Evolutionary conservation across 2,329 filamentous ascomycete species (phyloP), one percentile per base, ranked within the genome.

Genomic region (Trichoderma afroharzianum): DNA sequence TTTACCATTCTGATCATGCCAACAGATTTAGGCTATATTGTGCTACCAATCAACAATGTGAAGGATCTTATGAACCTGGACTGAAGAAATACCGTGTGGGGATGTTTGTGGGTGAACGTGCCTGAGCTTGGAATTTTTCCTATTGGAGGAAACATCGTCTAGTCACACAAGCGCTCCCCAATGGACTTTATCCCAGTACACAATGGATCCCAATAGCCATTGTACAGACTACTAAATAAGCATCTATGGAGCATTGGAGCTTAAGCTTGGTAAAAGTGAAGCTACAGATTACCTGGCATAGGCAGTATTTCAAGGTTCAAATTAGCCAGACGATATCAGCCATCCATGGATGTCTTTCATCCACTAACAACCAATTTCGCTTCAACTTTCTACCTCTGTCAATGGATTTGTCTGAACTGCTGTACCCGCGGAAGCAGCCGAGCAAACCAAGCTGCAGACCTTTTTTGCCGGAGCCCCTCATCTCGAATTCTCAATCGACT

Each of bases 381-480:
- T 53, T 53, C 11, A 53, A 2, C 39, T 53, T 21, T 50, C 21
- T 53, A 53, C n/a, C n/a, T 24, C 11, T 24, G n/a, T 53, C 47
- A 24, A 14, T 21, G 11, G 4, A 53, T 53, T 24, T 53, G 47
- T 53, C 47, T 24, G 11, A 53, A 7, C 5, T 53, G 47, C 21
- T 12, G 24, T 24, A 53, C 47, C 47, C 2, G 11, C 14, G 4
- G 28, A 26, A 33, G 28, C 7, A 36, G 28, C 32, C 24, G 21
- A 67, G 50, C 18, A 12, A 43, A 8, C 12, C 47, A 26, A 68
- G 15, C 33, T 47, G 6, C 28, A 24, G 14, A 18, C 36, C 14
- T 30, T 50, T 68, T 68, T 61, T 67, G 36, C 66, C 66, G 55
- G 66, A 61, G 66, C 66, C 66, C 66, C 66, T 68, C 66, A 33